These are phyloP conservation scores for Alisma plantagoaquatica DNA, from an alignment of 106 monocot genomes.

Conservation along the genomic window DNA sequence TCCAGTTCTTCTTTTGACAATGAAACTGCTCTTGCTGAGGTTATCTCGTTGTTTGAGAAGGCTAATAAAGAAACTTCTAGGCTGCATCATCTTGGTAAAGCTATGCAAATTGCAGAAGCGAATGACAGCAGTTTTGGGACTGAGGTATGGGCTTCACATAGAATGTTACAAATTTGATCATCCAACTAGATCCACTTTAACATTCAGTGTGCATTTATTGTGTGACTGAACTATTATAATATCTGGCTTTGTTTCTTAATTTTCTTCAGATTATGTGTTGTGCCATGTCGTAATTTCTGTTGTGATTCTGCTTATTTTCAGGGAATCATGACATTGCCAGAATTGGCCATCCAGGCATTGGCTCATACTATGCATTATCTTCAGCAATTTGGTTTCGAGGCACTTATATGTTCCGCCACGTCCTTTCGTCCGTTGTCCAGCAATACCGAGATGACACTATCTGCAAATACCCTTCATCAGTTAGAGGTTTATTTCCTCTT, in stretches of 20 bases:
- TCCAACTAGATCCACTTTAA: too few relatives aligned
- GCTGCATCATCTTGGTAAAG: constrained; percentile 11
- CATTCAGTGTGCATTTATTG: too few relatives aligned
- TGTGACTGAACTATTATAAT: neutral
- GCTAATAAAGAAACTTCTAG: constrained; percentile 8
- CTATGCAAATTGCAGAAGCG: constrained; percentile 10
- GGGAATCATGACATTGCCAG: constrained; percentile 81
- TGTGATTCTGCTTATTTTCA: constrained; percentile 19
- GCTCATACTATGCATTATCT: constrained; percentile 71
- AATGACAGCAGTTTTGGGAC: constrained; percentile 30
- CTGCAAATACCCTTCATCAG: constrained; percentile 85
- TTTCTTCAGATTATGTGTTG: too few relatives aligned
- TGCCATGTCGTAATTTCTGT: too few relatives aligned
- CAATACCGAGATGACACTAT: constrained; percentile 58
- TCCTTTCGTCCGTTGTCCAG: constrained; percentile 67
- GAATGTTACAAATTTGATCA: neutral
- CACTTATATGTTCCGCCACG: constrained; percentile 59
- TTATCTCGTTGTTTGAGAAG: constrained; percentile 70
- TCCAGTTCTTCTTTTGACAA: constrained; percentile 56
- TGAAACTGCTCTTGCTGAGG: constrained; percentile 73
- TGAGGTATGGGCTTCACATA: constrained; percentile 36
- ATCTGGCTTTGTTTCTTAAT: too few relatives aligned
- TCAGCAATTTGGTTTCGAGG: constrained; percentile 87
- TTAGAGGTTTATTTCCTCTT: constrained; percentile 51
- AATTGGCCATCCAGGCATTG: constrained; percentile 75